Conservation (phyloP, 495 filamentous ascomycete genomes). For the Monascus purpureus region DNA sequence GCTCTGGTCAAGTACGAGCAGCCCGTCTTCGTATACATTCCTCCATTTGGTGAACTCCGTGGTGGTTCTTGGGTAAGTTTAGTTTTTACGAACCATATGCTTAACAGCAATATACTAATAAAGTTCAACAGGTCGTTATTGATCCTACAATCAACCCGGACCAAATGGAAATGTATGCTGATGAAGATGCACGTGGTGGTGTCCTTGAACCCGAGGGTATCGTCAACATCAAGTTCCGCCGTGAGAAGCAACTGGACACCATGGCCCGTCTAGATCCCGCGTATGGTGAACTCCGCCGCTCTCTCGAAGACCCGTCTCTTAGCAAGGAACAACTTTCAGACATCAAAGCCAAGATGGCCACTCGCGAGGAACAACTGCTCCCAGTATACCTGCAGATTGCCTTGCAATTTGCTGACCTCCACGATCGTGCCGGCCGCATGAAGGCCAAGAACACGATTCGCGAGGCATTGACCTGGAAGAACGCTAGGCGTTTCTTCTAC, state of each 20-base stretch:
- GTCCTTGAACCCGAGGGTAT: slow-evolving; percentile 97
- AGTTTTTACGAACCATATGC: slow-evolving; percentile 2
- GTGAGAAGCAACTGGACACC: slow-evolving; percentile 92
- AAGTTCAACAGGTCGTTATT: slow-evolving; percentile 75
- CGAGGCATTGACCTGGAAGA: slow-evolving; percentile 65
- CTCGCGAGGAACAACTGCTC: slow-evolving; percentile 75
- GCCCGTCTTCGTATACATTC: slow-evolving; percentile 97
- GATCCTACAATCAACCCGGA: slow-evolving; percentile 95
- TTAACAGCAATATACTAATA: slow-evolving; percentile 14
- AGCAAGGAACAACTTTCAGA: slow-evolving; percentile 56
- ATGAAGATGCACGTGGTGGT: slow-evolving; percentile 89
- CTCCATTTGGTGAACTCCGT: slow-evolving; percentile 89
- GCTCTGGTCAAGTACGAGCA: slow-evolving; percentile 97
- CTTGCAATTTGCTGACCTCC: slow-evolving; percentile 89
- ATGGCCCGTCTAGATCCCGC: slow-evolving; percentile 86
- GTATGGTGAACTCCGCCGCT: slow-evolving; percentile 71
- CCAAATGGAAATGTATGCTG: slow-evolving; percentile 99
- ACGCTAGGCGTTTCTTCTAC: slow-evolving; percentile 97
- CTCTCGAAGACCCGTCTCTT: slow-evolving; percentile 51
- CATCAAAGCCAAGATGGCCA: slow-evolving; percentile 76
- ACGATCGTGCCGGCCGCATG: slow-evolving; percentile 96
- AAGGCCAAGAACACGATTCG: slow-evolving; percentile 92
- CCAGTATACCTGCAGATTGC: slow-evolving; percentile 90
- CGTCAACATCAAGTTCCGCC: slow-evolving; percentile 94
- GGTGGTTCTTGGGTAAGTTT: slow-evolving; percentile 82